Percentiles rank a stretch among this genome's conserved stretches.
Evolutionary conservation across 331 rosid genomes (phyloP).

Genomic region (Erythrophleum ivorense): DNA sequence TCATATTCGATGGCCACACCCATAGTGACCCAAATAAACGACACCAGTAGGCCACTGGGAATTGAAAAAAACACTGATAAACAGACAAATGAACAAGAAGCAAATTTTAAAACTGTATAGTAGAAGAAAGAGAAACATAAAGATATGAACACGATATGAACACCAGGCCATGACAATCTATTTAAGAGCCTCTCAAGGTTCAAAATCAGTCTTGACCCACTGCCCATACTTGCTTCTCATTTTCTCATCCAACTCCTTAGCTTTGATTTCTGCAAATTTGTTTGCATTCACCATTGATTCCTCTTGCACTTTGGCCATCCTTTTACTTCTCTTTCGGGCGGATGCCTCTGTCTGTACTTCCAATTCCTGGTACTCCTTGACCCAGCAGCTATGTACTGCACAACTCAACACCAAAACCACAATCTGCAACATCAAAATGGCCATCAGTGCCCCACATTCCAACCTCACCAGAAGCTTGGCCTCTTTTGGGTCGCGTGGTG

Average conservation of each 20-base stretch:
- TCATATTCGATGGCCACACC: slow-evolving; percentile 43
- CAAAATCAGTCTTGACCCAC: slow-evolving; percentile 70
- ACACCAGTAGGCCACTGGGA: background rate
- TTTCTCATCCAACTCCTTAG: slow-evolving; percentile 61
- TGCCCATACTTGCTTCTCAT: slow-evolving; percentile 63
- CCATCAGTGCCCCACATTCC: slow-evolving; percentile 84
- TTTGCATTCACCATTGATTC: slow-evolving; percentile 60
- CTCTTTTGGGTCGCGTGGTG: slow-evolving; percentile 63
- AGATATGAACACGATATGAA: background rate
- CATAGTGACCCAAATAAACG: slow-evolving; percentile 42
- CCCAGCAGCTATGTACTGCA: slow-evolving; percentile 73
- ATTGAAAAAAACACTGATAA: background rate
- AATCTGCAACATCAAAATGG: slow-evolving; percentile 69
- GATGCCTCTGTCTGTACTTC: slow-evolving; percentile 67
- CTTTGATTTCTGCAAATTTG: slow-evolving; percentile 55
- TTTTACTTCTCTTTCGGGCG: slow-evolving; percentile 57
- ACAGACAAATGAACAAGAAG: slow-evolving; percentile 33
- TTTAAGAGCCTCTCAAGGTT: slow-evolving; percentile 43
- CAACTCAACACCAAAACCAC: slow-evolving; percentile 67
- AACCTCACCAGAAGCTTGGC: slow-evolving; percentile 70
- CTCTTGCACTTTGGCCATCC: slow-evolving; percentile 66
- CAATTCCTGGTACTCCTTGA: slow-evolving; percentile 68
- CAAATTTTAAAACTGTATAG: background rate
- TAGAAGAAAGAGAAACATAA: too few relatives aligned
- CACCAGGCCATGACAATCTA: background rate